Conservation (phyloP, 148 eudicot species). For the Amaranthus cruentus region DNA sequence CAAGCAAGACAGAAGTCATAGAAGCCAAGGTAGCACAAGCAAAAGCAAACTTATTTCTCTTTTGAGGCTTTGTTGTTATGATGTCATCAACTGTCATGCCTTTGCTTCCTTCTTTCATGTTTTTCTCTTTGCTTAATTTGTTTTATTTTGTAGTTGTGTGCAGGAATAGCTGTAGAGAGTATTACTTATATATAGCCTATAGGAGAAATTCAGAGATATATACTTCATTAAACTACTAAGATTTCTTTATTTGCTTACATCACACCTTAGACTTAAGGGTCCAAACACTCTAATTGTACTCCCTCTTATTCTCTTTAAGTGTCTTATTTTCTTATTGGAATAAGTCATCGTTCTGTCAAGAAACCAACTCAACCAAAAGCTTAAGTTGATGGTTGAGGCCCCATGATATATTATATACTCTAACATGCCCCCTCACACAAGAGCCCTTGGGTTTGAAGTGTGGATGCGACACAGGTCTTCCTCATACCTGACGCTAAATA, state of each 20-base stretch:
- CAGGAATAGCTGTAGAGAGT: not conserved
- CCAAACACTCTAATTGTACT: not conserved
- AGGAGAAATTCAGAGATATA: not conserved
- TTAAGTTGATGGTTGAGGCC: too few relatives aligned
- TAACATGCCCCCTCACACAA: too few relatives aligned
- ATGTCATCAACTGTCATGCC: slow-evolving; percentile 24
- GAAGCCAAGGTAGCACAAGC: slow-evolving; percentile 56
- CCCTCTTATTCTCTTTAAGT: too few relatives aligned
- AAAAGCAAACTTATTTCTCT: slow-evolving; percentile 49
- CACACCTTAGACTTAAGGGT: slow-evolving; percentile 6
- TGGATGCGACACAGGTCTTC: too few relatives aligned
- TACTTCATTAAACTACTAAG: slow-evolving; percentile 1
- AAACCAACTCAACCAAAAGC: too few relatives aligned
- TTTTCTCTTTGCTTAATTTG: not conserved
- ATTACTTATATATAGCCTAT: not conserved
- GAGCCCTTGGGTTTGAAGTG: too few relatives aligned
- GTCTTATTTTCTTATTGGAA: too few relatives aligned
- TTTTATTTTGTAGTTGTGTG: too few relatives aligned
- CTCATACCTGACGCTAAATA: too few relatives aligned
- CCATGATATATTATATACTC: too few relatives aligned
- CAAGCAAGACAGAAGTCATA: slow-evolving; percentile 51
- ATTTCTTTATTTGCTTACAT: not conserved
- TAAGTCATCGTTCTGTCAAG: too few relatives aligned
- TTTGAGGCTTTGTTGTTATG: slow-evolving; percentile 30
- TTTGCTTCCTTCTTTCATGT: slow-evolving; percentile 16